These are phyloP conservation scores for Chytriomyces sp. DNA, from an alignment of 192 early-diverging fungal species.

Conservation along the genomic window DNA sequence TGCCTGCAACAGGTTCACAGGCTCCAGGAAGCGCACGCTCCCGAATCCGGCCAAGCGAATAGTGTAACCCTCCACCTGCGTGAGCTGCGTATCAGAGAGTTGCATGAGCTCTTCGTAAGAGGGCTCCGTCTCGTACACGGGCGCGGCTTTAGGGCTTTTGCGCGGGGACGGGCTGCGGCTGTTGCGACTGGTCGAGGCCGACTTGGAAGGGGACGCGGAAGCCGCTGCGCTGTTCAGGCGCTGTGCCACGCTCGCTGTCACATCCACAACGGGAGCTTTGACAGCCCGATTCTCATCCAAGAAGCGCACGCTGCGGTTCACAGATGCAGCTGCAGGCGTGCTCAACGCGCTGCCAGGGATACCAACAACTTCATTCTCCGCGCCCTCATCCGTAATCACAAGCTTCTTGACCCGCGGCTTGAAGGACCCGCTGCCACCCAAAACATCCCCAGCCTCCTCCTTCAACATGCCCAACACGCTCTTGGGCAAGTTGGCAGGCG, in stretches of 20 bases:
- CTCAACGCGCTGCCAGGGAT: not conserved
- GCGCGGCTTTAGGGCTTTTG: not conserved
- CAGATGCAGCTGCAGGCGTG: slow-evolving; percentile 33
- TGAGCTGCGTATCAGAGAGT: slow-evolving; percentile 70
- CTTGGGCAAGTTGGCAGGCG: slow-evolving; percentile 12
- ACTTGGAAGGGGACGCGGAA: slow-evolving; percentile 32
- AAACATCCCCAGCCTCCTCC: slow-evolving; percentile 15
- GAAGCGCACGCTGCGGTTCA: slow-evolving; percentile 18
- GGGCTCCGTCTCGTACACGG: slow-evolving; percentile 76
- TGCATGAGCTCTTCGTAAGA: slow-evolving; percentile 68
- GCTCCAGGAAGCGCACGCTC: slow-evolving; percentile 71
- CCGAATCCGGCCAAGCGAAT: slow-evolving; percentile 73
- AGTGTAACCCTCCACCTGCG: slow-evolving; percentile 71
- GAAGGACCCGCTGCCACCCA: slow-evolving; percentile 10
- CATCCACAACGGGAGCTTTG: slow-evolving; percentile 11
- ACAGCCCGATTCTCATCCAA: slow-evolving; percentile 16
- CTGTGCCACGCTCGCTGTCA: slow-evolving; percentile 1
- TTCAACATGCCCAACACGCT: slow-evolving; percentile 28
- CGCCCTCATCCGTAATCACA: slow-evolving; percentile 23
- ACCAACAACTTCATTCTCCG: not conserved
- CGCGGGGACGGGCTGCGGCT: not conserved
- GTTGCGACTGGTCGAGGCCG: not conserved
- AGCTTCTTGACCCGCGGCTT: slow-evolving; percentile 35
- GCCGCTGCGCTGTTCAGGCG: not conserved
- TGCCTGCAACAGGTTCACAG: slow-evolving; percentile 78